Evolutionary conservation across 2,329 filamentous ascomycete genomes (phyloP), one percentile per base, ranked within the genome.

Genomic region (Colletotrichum liriopes): DNA sequence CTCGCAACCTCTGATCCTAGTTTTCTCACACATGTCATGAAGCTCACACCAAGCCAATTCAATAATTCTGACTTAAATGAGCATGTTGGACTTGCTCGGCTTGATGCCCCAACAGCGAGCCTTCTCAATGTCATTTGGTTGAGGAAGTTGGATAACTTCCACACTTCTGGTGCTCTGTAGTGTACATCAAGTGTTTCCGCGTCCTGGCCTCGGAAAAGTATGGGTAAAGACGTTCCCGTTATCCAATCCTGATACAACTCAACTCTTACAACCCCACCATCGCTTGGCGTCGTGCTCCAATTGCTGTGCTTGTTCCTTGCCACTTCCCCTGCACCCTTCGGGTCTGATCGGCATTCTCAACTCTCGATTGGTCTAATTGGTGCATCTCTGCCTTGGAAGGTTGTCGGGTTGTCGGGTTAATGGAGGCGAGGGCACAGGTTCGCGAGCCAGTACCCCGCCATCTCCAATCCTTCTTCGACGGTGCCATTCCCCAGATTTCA

Each of bases 401-500:
- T 3, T 37, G 11, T 26, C 63, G 45, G 65, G 52, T n/a, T 14
- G 14, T 69, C 43, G 65, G 59, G 69, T 64, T 18, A 64, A 69
- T 55, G 45, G 51, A 45, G 32, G 65, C 69, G 59, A 72, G 26
- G 41, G 23, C 5, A 26, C n/a, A 23, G n/a, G 35, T 23, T 18
- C 14, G 29, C 2, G n/a, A 62, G 32, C n/a, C 29, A 20, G 5
- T 8, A 5, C 45, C 52, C 59, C 45, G 58, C 6, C 65, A 55
- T 63, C 69, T 43, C 23, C 20, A 66, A 26, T 43, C 26, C 32
- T 14, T 39, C 14, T 11, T 23, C n/a, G 14, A 32, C 49, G 41
- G 59, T 45, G 52, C 59, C 43, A 12, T 72, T 72, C 69, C 65
- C 69, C 69, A 43, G 69, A 69, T 65, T 72, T 49, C 65, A 41